A percentile compares a stretch with the other conserved stretches of the same genome.
Conservation (phyloP, 257 asterid genomes). For the Ilex asprella region DNA sequence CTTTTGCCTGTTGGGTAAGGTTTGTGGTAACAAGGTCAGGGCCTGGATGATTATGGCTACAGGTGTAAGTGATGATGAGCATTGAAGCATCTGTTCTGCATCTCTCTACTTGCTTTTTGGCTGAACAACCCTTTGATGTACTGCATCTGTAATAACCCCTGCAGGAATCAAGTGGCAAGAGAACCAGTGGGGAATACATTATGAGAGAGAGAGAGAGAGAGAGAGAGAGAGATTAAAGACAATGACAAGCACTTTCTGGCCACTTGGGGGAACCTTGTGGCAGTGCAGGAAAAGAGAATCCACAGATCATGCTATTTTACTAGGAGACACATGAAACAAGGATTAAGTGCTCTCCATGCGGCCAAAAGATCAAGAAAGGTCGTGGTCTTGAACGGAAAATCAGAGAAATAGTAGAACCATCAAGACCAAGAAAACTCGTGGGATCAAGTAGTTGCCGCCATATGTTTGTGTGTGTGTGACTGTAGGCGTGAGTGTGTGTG, state of each 20-base stretch:
- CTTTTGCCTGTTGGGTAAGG: slow-evolving; percentile 1
- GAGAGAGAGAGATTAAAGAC: neutral
- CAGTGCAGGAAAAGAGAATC: neutral
- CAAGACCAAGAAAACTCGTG: too few species aligned
- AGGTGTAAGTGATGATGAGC: slow-evolving; percentile 69
- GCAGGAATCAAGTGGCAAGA: slow-evolving; percentile 5
- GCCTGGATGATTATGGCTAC: slow-evolving; percentile 61
- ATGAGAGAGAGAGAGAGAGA: neutral
- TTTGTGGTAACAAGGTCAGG: slow-evolving; percentile 20
- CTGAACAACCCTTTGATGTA: slow-evolving; percentile 75
- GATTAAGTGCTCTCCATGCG: too few species aligned
- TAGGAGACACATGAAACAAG: neutral
- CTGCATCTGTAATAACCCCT: slow-evolving; percentile 86
- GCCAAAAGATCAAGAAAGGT: too few species aligned
- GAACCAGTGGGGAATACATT: neutral
- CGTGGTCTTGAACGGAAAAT: too few species aligned
- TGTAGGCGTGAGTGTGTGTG: too few species aligned
- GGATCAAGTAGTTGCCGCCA: too few species aligned
- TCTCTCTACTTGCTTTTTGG: slow-evolving; percentile 75
- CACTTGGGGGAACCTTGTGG: too few species aligned
- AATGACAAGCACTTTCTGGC: neutral
- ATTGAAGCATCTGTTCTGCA: slow-evolving; percentile 58
- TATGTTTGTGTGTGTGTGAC: too few species aligned
- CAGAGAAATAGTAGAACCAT: too few species aligned
- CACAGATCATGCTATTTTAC: neutral